phyloP scores from a whole-genome alignment of 192 early-diverging fungal genomes.

The Podila horticola region DNA sequence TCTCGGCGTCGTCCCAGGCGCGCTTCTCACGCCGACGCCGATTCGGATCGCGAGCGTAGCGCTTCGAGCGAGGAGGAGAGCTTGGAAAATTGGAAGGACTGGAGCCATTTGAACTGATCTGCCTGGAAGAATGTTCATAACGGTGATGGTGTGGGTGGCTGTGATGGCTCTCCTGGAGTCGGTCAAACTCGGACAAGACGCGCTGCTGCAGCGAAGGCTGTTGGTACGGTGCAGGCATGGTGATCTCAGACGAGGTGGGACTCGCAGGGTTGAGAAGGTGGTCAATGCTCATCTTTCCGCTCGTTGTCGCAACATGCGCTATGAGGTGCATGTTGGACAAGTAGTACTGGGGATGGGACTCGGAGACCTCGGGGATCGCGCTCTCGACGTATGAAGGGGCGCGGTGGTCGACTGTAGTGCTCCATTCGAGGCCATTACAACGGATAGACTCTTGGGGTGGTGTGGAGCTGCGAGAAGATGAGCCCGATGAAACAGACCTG shows the following conservation, averaged over 20 bases:
- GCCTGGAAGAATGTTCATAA: not conserved
- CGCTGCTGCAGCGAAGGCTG: not conserved
- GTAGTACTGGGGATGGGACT: not conserved
- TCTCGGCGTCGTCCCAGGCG: not conserved
- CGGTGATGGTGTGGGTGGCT: not conserved
- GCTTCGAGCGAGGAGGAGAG: not conserved
- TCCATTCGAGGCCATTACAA: not conserved
- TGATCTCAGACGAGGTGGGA: not conserved
- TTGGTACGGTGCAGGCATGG: not conserved
- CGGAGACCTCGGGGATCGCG: not conserved
- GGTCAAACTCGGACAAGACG: not conserved
- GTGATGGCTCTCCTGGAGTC: not conserved
- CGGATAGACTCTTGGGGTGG: not conserved
- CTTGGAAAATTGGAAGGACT: not conserved
- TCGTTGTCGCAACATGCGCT: not conserved
- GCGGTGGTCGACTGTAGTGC: not conserved
- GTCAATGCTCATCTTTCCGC: conserved; percentile 2
- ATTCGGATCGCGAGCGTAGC: not conserved
- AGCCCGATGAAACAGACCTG: not conserved
- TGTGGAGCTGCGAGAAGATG: not conserved
- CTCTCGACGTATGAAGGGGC: not conserved
- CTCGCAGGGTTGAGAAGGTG: not conserved
- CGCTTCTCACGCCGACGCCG: not conserved
- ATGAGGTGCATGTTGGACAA: not conserved
- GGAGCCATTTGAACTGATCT: not conserved